Percentiles rank a stretch among this genome's conserved stretches.
These are phyloP conservation scores for Marasmius fiardii DNA, from an alignment of 1,284 basidiomycete species.

Conservation along the genomic window DNA sequence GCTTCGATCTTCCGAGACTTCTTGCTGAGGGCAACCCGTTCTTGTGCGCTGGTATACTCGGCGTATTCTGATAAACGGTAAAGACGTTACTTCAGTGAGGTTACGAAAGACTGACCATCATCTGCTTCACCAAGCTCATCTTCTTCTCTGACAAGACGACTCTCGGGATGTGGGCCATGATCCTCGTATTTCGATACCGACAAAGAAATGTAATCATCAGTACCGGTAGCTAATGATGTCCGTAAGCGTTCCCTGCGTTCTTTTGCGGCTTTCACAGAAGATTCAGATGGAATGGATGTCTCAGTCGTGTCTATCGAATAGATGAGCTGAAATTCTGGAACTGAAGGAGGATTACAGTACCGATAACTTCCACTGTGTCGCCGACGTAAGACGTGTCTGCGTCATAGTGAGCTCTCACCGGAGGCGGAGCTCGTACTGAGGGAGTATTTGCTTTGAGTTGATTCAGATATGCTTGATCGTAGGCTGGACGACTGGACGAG, in stretches of 20 bases:
- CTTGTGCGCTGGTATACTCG: slow-evolving; percentile 86
- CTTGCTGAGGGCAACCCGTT: slow-evolving; percentile 84
- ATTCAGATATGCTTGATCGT: slow-evolving; percentile 76
- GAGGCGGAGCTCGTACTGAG: slow-evolving; percentile 46
- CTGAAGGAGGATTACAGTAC: slow-evolving; percentile 23
- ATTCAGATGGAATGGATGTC: slow-evolving; percentile 69
- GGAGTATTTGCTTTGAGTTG: slow-evolving; percentile 83
- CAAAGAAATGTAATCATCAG: slow-evolving; percentile 84
- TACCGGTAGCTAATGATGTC: slow-evolving; percentile 37
- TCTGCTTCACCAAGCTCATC: slow-evolving; percentile 93
- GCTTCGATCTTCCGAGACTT: slow-evolving; percentile 80
- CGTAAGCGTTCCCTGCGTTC: slow-evolving; percentile 70
- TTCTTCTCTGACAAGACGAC: slow-evolving; percentile 85
- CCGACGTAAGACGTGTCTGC: slow-evolving; percentile 42
- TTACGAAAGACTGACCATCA: slow-evolving; percentile 62
- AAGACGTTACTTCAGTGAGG: background rate
- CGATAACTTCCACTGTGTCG: slow-evolving; percentile 33
- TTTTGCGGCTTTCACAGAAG: slow-evolving; percentile 76
- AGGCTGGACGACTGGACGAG: slow-evolving; percentile 52
- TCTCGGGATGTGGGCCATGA: slow-evolving; percentile 86
- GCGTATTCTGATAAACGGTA: slow-evolving; percentile 62
- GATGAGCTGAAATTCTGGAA: background rate
- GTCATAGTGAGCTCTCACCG: slow-evolving; percentile 39
- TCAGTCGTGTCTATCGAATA: slow-evolving; percentile 23
- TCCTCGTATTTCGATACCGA: slow-evolving; percentile 57